Conservation (phyloP, 139 green algal species). For the Edaphochlamys debaryana region DNA sequence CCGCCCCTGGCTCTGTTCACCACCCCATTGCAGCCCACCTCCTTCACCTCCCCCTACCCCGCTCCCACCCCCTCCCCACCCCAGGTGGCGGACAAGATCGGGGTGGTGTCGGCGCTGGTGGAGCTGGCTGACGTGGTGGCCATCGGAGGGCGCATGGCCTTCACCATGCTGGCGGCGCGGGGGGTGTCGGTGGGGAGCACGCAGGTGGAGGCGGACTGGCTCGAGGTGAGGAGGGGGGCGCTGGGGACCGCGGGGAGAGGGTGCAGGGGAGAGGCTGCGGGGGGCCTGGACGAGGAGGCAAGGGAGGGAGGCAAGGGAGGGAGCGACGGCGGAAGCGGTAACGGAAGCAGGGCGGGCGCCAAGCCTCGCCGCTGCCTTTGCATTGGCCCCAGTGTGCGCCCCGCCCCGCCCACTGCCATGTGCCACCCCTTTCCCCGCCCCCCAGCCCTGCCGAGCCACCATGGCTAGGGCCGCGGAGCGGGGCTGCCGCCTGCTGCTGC, state of each 20-base stretch:
- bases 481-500: slow-evolving; percentile 62
- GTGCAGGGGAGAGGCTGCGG: no score
- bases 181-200: slow-evolving; percentile 60
- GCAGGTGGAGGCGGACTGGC: slow-evolving; percentile 60
- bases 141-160: slow-evolving; percentile 72
- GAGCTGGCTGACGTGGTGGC: slow-evolving; percentile 47
- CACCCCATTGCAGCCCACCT: no score
- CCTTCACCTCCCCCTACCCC: no score
- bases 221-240: slow-evolving; percentile 37
- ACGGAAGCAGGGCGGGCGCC: no score
- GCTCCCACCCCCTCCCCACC: no score
- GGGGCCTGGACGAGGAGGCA: no score
- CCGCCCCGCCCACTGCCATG: no score
- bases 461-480: slow-evolving; percentile 38
- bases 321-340: no score
- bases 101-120: slow-evolving; percentile 56
- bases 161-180: slow-evolving; percentile 66
- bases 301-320: no score
- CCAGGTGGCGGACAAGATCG: slow-evolving; percentile 67
- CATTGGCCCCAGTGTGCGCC: no score
- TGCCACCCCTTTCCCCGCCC: not conserved
- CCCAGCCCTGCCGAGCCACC: slow-evolving; percentile 52
- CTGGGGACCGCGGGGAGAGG: not conserved
- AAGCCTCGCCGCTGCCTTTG: no score
- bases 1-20: no score